Evolutionary conservation across 2,329 filamentous ascomycete species (phyloP).

Genomic region (Stenocarpella maydis): DNA sequence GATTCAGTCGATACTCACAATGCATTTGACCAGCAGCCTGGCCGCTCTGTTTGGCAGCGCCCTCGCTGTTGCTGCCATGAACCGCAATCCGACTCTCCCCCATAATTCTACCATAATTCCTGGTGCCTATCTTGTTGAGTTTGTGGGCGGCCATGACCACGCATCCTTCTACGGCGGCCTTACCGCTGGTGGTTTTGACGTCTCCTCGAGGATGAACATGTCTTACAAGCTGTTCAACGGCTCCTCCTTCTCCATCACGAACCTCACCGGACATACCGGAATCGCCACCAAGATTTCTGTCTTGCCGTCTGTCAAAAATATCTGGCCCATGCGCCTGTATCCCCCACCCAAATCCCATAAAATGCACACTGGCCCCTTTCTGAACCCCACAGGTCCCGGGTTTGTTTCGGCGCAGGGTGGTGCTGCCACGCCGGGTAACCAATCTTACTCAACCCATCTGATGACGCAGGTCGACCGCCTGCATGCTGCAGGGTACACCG

Average conservation of each 20-base stretch:
- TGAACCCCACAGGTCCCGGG: neutral
- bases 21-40: conserved; percentile 6
- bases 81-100: neutral
- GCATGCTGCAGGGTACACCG: conserved; percentile 53
- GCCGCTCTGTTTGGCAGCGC: conserved; percentile 16
- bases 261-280: conserved; percentile 25
- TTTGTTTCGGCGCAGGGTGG: neutral
- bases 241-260: conserved; percentile 37
- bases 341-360: conserved; percentile 23
- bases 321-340: conserved; percentile 44
- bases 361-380: neutral
- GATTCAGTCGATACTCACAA: neutral
- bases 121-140: conserved; percentile 40
- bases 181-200: conserved; percentile 30
- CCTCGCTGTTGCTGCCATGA: neutral
- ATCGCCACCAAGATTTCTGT: conserved; percentile 38
- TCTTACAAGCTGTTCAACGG: conserved; percentile 39
- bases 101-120: neutral
- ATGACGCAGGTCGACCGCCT: conserved; percentile 50
- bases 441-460: conserved; percentile 40
- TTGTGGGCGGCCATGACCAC: conserved; percentile 36
- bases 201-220: conserved; percentile 37
- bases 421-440: neutral
- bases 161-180: conserved; percentile 37
- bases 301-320: conserved; percentile 40